Percentiles rank a stretch among this genome's conserved stretches.
phyloP scores from a whole-genome alignment of 2,329 filamentous ascomycete genomes.

The Dothistroma septosporum region DNA sequence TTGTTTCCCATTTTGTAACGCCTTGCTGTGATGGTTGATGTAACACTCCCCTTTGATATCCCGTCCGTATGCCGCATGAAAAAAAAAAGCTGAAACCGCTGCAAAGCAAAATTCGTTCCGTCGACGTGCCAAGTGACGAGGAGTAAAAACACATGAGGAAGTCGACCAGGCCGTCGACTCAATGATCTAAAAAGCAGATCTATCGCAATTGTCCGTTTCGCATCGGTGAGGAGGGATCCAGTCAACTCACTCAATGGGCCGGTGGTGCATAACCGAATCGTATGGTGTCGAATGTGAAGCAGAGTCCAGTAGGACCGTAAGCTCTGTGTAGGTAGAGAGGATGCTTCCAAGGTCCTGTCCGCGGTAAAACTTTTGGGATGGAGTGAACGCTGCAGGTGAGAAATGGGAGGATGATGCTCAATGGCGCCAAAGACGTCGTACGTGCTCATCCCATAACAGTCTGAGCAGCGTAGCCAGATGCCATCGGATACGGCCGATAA shows the following conservation, averaged over 20 bases:
- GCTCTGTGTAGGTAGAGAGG: slow-evolving; percentile 11
- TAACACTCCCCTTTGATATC: neutral
- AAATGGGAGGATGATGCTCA: neutral
- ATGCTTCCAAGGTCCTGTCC: slow-evolving; percentile 11
- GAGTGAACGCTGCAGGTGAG: slow-evolving; percentile 14
- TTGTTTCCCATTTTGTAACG: slow-evolving; percentile 7
- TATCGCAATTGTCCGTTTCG: slow-evolving; percentile 5
- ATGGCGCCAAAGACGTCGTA: neutral
- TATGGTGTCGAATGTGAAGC: slow-evolving; percentile 1
- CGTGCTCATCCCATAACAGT: slow-evolving; percentile 34
- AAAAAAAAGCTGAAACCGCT: slow-evolving; percentile 1
- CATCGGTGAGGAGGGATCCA: neutral
- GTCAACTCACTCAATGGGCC: neutral
- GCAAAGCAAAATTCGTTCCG: neutral
- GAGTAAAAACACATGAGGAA: slow-evolving; percentile 4
- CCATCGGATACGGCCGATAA: slow-evolving; percentile 33
- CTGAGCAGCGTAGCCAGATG: slow-evolving; percentile 33
- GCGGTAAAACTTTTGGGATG: slow-evolving; percentile 11
- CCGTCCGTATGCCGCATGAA: slow-evolving; percentile 10
- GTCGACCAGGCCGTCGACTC: neutral
- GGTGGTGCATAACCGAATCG: neutral
- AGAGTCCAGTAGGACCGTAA: slow-evolving; percentile 2
- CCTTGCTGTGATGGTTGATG: slow-evolving; percentile 7
- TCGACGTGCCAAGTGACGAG: slow-evolving; percentile 6
- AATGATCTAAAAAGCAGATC: neutral